phyloP scores from a whole-genome alignment of 257 asterid species.

The Buddleja alternifolia region DNA sequence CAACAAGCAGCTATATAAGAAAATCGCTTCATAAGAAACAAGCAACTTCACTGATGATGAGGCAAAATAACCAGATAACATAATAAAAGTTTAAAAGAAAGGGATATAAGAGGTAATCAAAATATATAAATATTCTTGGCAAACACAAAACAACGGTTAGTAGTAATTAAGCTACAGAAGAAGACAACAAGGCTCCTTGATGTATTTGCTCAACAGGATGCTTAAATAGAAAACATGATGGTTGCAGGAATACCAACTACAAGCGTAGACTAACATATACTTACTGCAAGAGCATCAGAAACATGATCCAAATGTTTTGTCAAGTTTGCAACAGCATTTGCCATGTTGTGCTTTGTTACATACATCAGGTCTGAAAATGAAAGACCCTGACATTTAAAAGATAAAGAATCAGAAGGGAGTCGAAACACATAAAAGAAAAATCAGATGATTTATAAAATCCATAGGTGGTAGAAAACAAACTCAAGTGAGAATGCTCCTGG shows the following conservation, averaged over 20 bases:
- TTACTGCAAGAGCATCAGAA: slow-evolving; percentile 86
- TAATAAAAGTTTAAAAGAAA: too few species aligned
- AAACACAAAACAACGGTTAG: too few species aligned
- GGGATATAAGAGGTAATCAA: too few species aligned
- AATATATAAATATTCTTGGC: too few species aligned
- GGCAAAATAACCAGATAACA: too few species aligned
- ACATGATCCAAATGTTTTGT: slow-evolving; percentile 86
- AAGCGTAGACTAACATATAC: slow-evolving; percentile 16
- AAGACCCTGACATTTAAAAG: slow-evolving; percentile 60
- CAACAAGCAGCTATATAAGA: too few species aligned
- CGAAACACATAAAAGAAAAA: slow-evolving; percentile 1
- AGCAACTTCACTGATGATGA: too few species aligned
- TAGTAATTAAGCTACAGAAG: slow-evolving; percentile 2
- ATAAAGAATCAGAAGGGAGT: slow-evolving; percentile 12
- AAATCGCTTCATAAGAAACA: too few species aligned
- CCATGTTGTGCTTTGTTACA: slow-evolving; percentile 84
- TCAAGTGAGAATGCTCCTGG: not conserved
- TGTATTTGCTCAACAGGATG: not conserved
- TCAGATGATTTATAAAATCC: not conserved
- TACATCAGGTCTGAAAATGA: slow-evolving; percentile 92
- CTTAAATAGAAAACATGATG: not conserved
- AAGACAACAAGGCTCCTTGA: not conserved
- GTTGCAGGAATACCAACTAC: not conserved
- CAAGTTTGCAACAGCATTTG: slow-evolving; percentile 82
- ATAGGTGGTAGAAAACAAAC: slow-evolving; percentile 12